A percentile compares a stretch with the other conserved stretches of the same genome.
phyloP scores from a whole-genome alignment of 1,284 basidiomycete genomes.

The Cryptococcus neoformans region DNA sequence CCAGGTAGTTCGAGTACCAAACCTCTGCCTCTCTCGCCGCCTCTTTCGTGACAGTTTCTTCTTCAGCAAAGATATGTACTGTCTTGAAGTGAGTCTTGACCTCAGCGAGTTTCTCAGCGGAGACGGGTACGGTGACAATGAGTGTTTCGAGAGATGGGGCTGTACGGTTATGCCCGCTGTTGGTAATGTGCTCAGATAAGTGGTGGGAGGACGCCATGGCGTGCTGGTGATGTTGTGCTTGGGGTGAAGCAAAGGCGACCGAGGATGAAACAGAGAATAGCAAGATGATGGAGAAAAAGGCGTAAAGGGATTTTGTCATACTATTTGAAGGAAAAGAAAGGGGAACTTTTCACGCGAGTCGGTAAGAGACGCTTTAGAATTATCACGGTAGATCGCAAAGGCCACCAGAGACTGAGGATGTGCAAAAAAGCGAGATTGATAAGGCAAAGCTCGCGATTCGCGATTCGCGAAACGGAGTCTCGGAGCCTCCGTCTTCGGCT shows the following conservation, averaged over 20 bases:
- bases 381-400: too few relatives aligned
- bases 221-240: background rate
- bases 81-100: slow-evolving; percentile 29
- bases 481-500: too few relatives aligned
- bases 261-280: too few relatives aligned
- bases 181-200: background rate
- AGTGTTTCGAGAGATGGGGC: slow-evolving; percentile 7
- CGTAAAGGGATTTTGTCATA: too few relatives aligned
- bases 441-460: too few relatives aligned
- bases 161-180: slow-evolving; percentile 3
- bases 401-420: too few relatives aligned
- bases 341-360: too few relatives aligned
- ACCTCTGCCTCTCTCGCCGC: slow-evolving; percentile 26
- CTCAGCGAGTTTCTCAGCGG: slow-evolving; percentile 18
- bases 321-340: too few relatives aligned
- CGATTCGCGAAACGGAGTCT: too few relatives aligned
- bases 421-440: too few relatives aligned
- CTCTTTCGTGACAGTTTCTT: slow-evolving; percentile 17
- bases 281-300: too few relatives aligned
- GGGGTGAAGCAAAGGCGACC: background rate
- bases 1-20: slow-evolving; percentile 24
- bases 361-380: too few relatives aligned
- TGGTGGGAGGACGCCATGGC: background rate
- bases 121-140: slow-evolving; percentile 17
- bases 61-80: slow-evolving; percentile 31